Conservation (phyloP, 371 early-diverging fungal genomes). For the Nematocida sp. region DNA sequence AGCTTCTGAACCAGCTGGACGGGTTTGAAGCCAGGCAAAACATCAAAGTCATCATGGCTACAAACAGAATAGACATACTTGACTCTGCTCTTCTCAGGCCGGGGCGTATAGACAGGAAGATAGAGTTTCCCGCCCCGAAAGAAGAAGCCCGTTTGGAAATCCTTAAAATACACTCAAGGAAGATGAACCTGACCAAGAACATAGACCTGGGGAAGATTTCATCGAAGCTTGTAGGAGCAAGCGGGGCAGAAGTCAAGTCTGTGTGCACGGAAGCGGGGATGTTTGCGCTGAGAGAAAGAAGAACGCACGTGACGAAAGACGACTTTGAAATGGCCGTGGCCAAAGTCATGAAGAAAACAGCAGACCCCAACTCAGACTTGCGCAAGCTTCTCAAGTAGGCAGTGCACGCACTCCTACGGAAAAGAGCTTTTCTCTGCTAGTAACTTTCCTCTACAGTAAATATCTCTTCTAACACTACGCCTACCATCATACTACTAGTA, state of each 20-base stretch:
- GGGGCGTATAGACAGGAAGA: constrained; percentile 96
- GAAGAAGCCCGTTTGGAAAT: constrained; percentile 90
- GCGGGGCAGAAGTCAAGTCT: constrained; percentile 95
- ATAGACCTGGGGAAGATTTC: constrained; percentile 91
- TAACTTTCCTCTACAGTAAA: not conserved
- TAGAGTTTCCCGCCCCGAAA: constrained; percentile 97
- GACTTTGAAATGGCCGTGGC: constrained; percentile 99
- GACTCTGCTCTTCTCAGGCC: constrained; percentile 92
- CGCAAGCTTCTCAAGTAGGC: constrained; percentile 63
- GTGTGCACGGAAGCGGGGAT: constrained; percentile 99
- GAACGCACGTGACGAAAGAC: constrained; percentile 97
- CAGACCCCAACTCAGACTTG: constrained; percentile 55
- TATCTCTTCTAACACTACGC: too few relatives aligned
- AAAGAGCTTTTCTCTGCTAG: not conserved
- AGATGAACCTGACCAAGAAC: constrained; percentile 95
- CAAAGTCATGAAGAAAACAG: constrained; percentile 71
- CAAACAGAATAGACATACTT: constrained; percentile 94
- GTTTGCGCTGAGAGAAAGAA: constrained; percentile 96
- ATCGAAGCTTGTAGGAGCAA: constrained; percentile 81
- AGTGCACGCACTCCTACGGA: too few relatives aligned
- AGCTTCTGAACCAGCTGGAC: constrained; percentile 94
- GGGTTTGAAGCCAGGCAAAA: constrained; percentile 96
- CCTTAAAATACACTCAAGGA: constrained; percentile 94
- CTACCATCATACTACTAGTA: too few relatives aligned
- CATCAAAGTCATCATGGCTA: constrained; percentile 98